A percentile compares a stretch with the other conserved stretches of the same genome.
Evolutionary conservation across 306 rosid genomes (phyloP).

Genomic region (Cucurbita ficifolia): DNA sequence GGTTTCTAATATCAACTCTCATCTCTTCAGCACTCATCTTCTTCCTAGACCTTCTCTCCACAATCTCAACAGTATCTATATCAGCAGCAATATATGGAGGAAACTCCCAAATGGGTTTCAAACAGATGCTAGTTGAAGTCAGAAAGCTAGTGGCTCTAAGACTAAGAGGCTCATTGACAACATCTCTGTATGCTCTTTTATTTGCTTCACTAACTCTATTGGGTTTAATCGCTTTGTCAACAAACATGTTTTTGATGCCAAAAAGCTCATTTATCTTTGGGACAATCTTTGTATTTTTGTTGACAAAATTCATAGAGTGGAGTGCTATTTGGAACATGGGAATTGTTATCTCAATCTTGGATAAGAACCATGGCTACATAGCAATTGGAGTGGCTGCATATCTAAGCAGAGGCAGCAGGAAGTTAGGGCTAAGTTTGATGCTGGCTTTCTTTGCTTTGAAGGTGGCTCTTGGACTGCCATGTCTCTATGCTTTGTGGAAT

Average conservation of each 20-base stretch:
- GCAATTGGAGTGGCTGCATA: conserved; percentile 26
- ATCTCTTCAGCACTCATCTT: conserved; percentile 10
- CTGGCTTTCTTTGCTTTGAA: conserved; percentile 35
- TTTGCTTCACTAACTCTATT: conserved; percentile 12
- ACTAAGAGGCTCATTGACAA: conserved; percentile 20
- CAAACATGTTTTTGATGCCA: conserved; percentile 10
- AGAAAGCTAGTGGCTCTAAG: conserved; percentile 6
- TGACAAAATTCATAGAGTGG: conserved; percentile 33
- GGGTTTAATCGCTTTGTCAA: conserved; percentile 11
- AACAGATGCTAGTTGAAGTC: conserved; percentile 20
- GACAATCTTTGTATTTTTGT: conserved; percentile 10
- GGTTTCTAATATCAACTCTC: neutral
- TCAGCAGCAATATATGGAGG: conserved; percentile 20
- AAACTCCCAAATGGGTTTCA: conserved; percentile 14
- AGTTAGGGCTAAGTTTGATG: conserved; percentile 30
- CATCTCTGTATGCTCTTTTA: conserved; percentile 19
- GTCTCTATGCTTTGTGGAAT: conserved; percentile 25
- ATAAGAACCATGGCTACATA: conserved; percentile 26
- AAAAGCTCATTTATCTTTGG: neutral
- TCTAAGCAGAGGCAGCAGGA: conserved; percentile 27
- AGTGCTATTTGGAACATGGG: conserved; percentile 45
- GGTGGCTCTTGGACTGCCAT: conserved; percentile 24
- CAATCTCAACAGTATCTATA: conserved; percentile 13
- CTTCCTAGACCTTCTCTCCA: conserved; percentile 19
- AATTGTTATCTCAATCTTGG: conserved; percentile 34